Conservation (phyloP, 139 green algal genomes). For the Chlorella ohadii region DNA sequence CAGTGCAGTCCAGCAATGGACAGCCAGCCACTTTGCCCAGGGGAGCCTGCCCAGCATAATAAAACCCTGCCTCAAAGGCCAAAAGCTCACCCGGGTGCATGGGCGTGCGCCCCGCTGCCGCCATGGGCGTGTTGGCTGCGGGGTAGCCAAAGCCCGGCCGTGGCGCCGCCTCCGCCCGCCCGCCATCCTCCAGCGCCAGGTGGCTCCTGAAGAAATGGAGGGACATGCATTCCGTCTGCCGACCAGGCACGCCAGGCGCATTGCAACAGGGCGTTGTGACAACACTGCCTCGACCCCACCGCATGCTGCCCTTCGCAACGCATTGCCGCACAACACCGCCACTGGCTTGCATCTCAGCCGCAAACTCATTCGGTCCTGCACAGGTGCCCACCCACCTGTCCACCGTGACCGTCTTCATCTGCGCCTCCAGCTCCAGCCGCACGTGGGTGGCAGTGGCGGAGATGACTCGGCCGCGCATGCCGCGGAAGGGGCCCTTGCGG, state of each 20-base stretch:
- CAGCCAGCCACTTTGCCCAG: too few species aligned
- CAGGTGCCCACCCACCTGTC: conserved; percentile 40
- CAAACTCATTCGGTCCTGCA: too few species aligned
- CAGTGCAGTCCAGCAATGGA: too few species aligned
- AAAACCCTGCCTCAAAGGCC: too few species aligned
- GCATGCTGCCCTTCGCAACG: too few species aligned
- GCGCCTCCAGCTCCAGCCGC: conserved; percentile 90
- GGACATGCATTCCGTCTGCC: too few species aligned
- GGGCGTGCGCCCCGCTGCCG: conserved; percentile 45
- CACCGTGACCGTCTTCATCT: conserved; percentile 85
- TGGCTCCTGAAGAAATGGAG: conserved; percentile 19
- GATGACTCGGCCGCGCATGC: conserved; percentile 86
- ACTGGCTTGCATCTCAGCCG: too few species aligned
- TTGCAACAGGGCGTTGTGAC: too few species aligned
- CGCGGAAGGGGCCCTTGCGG: conserved; percentile 73
- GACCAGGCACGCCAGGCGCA: too few species aligned
- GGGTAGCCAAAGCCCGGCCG: neutral
- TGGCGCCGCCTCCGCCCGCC: neutral
- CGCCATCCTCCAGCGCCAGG: conserved; percentile 46
- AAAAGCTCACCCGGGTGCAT: conserved; percentile 43
- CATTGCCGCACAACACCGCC: too few species aligned
- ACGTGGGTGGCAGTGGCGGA: conserved; percentile 83
- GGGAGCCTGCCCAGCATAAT: too few species aligned
- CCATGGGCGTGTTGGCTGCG: conserved; percentile 31
- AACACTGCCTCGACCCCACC: too few species aligned